A percentile compares a stretch with the other conserved stretches of the same genome.
phyloP scores from a whole-genome alignment of 768 basidiomycete species.

The Termitomyces sp. region DNA sequence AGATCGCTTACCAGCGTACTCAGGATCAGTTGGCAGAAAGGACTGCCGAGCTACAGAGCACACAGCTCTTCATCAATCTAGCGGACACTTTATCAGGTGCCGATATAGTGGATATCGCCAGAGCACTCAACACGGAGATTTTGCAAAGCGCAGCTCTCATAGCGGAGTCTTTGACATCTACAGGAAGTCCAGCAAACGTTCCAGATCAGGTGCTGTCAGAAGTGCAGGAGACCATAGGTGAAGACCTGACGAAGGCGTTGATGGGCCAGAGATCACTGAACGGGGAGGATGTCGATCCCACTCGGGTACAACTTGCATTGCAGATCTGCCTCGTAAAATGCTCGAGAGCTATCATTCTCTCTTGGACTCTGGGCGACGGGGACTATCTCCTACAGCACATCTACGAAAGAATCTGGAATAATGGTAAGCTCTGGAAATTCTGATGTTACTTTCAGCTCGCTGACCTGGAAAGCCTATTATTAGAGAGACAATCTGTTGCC shows the following conservation, averaged over 20 bases:
- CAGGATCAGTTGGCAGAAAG: slow-evolving; percentile 4
- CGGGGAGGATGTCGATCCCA: slow-evolving; percentile 7
- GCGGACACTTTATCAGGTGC: slow-evolving; percentile 17
- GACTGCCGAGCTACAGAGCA: slow-evolving; percentile 14
- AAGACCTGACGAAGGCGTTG: slow-evolving; percentile 9
- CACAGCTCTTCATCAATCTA: slow-evolving; percentile 12
- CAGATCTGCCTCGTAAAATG: slow-evolving; percentile 15
- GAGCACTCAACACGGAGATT: slow-evolving; percentile 45
- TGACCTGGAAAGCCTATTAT: neutral
- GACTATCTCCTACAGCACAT: slow-evolving; percentile 1
- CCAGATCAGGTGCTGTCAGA: neutral
- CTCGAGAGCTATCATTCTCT: slow-evolving; percentile 4
- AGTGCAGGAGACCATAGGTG: slow-evolving; percentile 2
- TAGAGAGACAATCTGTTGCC: slow-evolving; percentile 17
- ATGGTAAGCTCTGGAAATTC: slow-evolving; percentile 5
- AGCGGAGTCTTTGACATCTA: slow-evolving; percentile 27
- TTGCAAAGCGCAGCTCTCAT: slow-evolving; percentile 43
- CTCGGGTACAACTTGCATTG: slow-evolving; percentile 16
- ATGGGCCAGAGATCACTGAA: neutral
- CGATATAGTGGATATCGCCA: slow-evolving; percentile 24
- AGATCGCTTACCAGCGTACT: neutral
- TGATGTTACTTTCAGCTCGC: too few species aligned
- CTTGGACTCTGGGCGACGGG: slow-evolving; percentile 12
- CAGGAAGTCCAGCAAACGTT: neutral
- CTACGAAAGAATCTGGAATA: slow-evolving; percentile 7